A percentile compares a stretch with the other conserved stretches of the same genome.
Conservation (phyloP, 805 yeast genomes). For the Kodamaea restingae region DNA sequence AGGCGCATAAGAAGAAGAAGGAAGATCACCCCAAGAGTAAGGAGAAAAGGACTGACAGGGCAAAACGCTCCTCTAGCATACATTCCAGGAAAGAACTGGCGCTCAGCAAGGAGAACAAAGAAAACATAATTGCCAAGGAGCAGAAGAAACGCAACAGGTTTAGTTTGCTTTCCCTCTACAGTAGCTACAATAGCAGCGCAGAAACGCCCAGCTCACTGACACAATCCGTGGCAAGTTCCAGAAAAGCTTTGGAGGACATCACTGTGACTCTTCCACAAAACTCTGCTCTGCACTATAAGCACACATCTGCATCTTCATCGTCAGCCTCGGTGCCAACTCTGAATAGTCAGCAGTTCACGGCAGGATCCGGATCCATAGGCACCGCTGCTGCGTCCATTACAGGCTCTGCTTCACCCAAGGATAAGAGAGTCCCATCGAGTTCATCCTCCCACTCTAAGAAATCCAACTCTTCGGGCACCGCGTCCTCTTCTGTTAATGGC, state of each 20-base stretch:
- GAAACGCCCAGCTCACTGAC: conserved; percentile 9
- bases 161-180: conserved; percentile 42
- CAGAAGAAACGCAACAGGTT: conserved; percentile 39
- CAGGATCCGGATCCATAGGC: conserved; percentile 3
- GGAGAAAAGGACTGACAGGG: conserved; percentile 3
- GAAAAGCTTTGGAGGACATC: conserved; percentile 30
- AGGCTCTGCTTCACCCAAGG: not conserved
- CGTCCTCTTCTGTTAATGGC: conserved; percentile 26
- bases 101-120: conserved; percentile 17
- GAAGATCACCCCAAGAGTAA: conserved; percentile 4
- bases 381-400: conserved; percentile 5
- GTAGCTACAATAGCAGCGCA: conserved; percentile 22
- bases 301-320: conserved; percentile 3
- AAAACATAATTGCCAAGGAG: conserved; percentile 18
- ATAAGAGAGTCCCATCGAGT: conserved; percentile 13
- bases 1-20: conserved; percentile 2
- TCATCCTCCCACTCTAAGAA: conserved; percentile 28
- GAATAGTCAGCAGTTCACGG: conserved; percentile 4
- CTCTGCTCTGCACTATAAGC: conserved; percentile 2
- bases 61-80: not conserved
- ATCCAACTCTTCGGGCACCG: conserved; percentile 13
- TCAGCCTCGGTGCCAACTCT: conserved; percentile 6
- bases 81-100: conserved; percentile 2
- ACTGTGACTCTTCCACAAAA: conserved; percentile 16
- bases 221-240: conserved; percentile 9